Base-by-base conservation (phyloP, 169 alveolate species). In the Plasmodium ovale region DNA sequence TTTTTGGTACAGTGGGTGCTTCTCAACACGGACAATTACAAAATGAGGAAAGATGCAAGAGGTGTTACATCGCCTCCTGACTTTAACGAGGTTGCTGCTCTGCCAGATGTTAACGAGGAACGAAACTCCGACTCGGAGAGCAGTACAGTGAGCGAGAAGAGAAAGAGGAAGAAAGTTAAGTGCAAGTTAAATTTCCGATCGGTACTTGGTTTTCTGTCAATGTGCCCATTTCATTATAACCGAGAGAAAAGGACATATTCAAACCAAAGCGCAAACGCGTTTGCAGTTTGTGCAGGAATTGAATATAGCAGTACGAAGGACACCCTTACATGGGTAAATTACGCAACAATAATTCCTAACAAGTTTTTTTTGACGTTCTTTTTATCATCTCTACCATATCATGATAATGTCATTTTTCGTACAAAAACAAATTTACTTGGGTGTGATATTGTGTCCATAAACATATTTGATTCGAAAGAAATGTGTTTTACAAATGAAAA, bases 211-310 rank as follows among this genome's bases (percentile, higher is more conserved):
- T 72, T 72, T 44, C 54, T 72, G 10, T 72, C 87, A n/a, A 29
- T 72, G 0, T 72, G 87, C 10, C 87, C 87, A 72, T 72, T 72
- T 72, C 12, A 16, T 21, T 72, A 56, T 44, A 72, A 72, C 25
- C 14, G 19, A 37, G 5, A 72, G 37, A 72, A 37, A 44, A 23
- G 54, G 29, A 72, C 37, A 10, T 72, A 72, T 64, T 47, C 7
- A 56, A 72, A 62, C 1, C 87, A 72, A 44, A 56, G 72, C 19
- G 14, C 65, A 16, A 62, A 72, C 21, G 37, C 56, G 1, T 72
- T 29, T 72, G 87, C 87, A 2, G 87, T 72, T n/a, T 72, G 87
- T 29, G 16, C 87, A 72, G 56, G 87, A 31, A 72, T 72, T 42
- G 87, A 72, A 35, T 72, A 72, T 29, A 72, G 72, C 23, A 56